Evolutionary conservation across 2,329 filamentous ascomycete species (phyloP), one percentile per base, ranked within the genome.

Genomic region (Pleochaeta shiraiana): DNA sequence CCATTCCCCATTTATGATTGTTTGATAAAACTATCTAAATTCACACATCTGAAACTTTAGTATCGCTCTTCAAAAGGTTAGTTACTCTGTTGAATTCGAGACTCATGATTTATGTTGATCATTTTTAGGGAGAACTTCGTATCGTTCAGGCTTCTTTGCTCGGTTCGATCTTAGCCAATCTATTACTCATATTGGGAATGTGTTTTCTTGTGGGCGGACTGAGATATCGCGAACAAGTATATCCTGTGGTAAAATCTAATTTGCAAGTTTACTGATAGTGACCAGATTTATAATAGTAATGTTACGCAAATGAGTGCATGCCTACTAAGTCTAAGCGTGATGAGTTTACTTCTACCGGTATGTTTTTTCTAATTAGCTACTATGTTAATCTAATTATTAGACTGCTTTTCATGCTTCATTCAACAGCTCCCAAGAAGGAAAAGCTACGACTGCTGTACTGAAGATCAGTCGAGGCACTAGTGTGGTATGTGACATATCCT

Each of bases 251-350:
- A n/a, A n/a, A 37, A 11, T 19, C 7, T 24, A 33, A 2, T 0
- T 30, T 12, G 14, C 1, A 7, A 37, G 34, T 7, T 7, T 37
- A 37, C 34, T 37, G 34, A 37, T 37, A 37, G 16, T 37, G 34
- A 37, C 7, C 7, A 87, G 82, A 85, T 96, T 67, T 96, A 95
- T 76, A 96, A 95, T 76, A 93, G 85, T 75, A 95, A 89, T 26
- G 89, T 95, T 65, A 95, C 90, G 0, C 90, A 96, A 74, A 95
- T 95, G 89, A 95, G 90, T 73, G 91, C 91, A 63, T 95, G 90
- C 76, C 79, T 96, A 70, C 81, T 96, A 69, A 95, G 89, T 77
- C 75, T 95, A 74, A 91, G 88, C 72, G 91, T 95, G 66, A 91
- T 89, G 75, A 95, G 90, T 77, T 78, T 95, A 26, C 81, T 95